Evolutionary conservation across 306 rosid genomes (phyloP).

Genomic region (Aeschynomene evenia): DNA sequence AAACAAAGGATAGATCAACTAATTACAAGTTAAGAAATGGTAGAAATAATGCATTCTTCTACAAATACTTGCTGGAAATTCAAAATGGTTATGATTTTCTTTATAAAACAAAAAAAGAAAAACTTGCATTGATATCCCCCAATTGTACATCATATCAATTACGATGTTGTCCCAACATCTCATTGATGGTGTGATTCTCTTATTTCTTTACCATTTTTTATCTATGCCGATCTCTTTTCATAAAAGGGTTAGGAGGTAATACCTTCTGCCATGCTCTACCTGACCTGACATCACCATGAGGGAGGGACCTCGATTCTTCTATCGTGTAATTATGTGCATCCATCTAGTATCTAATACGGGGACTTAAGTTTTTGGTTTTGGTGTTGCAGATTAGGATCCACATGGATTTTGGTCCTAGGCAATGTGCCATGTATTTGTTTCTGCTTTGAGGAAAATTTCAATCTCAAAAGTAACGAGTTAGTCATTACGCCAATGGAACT

Average conservation of each 20-base stretch:
- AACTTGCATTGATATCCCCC: neutral
- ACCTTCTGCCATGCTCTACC: neutral
- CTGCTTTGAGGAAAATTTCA: slow-evolving; percentile 60
- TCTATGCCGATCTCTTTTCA: neutral
- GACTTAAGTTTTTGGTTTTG: slow-evolving; percentile 33
- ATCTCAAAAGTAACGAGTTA: slow-evolving; percentile 80
- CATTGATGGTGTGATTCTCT: neutral
- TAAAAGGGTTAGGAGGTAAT: slow-evolving; percentile 8
- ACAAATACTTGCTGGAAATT: neutral
- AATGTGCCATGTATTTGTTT: slow-evolving; percentile 39
- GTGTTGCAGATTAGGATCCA: slow-evolving; percentile 33
- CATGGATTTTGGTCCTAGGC: slow-evolving; percentile 28
- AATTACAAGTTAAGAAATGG: neutral
- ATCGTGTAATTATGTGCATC: neutral
- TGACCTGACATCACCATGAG: neutral
- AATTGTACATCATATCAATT: neutral
- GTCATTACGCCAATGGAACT: slow-evolving; percentile 89
- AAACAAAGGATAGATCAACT: neutral
- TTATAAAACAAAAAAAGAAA: neutral
- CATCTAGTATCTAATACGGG: slow-evolving; percentile 35
- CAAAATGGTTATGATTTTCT: neutral
- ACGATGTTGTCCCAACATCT: neutral
- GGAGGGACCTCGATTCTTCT: neutral
- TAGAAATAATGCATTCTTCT: neutral
- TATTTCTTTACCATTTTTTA: slow-evolving; percentile 8